Evolutionary conservation across 2,329 filamentous ascomycete genomes (phyloP).

Genomic region (Trichoderma simmonsii): DNA sequence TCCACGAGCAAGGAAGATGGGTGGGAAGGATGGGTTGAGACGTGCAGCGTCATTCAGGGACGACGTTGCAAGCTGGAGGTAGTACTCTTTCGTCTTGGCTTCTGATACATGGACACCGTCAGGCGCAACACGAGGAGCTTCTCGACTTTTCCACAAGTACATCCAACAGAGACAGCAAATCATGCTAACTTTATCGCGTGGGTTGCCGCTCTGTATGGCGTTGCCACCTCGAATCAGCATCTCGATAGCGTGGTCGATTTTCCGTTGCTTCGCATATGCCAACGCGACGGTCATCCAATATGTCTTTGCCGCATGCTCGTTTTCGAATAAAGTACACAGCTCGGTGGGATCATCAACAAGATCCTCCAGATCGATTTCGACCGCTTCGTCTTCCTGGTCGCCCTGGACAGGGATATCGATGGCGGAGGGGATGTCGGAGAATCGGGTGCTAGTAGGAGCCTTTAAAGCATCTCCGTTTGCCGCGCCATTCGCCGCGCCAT

Average conservation of each 20-base stretch:
- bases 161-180: conserved; percentile 86
- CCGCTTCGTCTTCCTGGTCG: conserved; percentile 66
- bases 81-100: conserved; percentile 87
- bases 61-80: conserved; percentile 83
- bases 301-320: conserved; percentile 83
- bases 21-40: conserved; percentile 88
- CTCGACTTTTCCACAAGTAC: conserved; percentile 82
- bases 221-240: conserved; percentile 70
- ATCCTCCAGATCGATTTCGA: conserved; percentile 90
- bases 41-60: conserved; percentile 94
- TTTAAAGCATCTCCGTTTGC: conserved; percentile 37
- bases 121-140: conserved; percentile 62
- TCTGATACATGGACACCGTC: conserved; percentile 66
- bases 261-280: conserved; percentile 93
- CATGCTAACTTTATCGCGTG: conserved; percentile 81
- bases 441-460: conserved; percentile 51
- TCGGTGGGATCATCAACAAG: conserved; percentile 92
- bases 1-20: conserved; percentile 85
- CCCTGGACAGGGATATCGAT: conserved; percentile 65
- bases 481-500: conserved; percentile 44
- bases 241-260: conserved; percentile 79
- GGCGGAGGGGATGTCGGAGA: conserved; percentile 61
- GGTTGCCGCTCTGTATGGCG: conserved; percentile 67
- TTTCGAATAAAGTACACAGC: conserved; percentile 90
- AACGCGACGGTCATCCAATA: conserved; percentile 99